A percentile compares a stretch with the other conserved stretches of the same genome.
These are phyloP conservation scores for Pichia sp. DNA, from an alignment of 1,139 yeast genomes.

Conservation along the genomic window DNA sequence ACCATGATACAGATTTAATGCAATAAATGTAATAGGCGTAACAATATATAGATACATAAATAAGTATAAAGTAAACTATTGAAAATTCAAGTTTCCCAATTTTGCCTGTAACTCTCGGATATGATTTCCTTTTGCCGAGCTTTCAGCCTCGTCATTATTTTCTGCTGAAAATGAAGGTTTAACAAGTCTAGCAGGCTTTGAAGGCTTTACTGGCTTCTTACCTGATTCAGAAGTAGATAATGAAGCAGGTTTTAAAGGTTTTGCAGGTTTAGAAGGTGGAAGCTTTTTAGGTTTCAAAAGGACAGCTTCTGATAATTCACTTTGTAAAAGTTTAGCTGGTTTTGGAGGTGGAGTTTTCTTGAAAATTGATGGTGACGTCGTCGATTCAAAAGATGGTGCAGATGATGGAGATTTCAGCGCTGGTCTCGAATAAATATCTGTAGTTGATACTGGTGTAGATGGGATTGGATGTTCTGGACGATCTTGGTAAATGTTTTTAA, in stretches of 20 bases:
- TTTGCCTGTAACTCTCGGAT: constrained; percentile 27
- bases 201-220: no score
- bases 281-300: constrained; percentile 13
- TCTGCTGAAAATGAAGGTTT: no score
- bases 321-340: constrained; percentile 31
- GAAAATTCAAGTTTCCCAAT: constrained; percentile 22
- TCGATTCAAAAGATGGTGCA: no score
- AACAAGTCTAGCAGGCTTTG: no score
- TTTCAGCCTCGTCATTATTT: constrained; percentile 1
- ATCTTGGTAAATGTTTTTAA: neutral
- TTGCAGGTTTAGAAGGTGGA: constrained; percentile 17
- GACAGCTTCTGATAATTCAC: neutral
- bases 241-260: constrained; percentile 1
- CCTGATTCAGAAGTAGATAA: no score
- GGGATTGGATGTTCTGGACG: neutral
- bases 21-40: no score
- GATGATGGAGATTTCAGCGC: constrained; percentile 6
- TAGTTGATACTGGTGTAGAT: neutral
- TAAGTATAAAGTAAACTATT: constrained; percentile 1
- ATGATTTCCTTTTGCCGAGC: constrained; percentile 24
- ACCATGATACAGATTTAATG: no score
- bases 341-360: constrained; percentile 30
- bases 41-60: no score
- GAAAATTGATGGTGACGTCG: neutral
- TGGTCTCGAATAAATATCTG: neutral